phyloP scores from a whole-genome alignment of 768 basidiomycete genomes.

The Lactarius hengduanensis region DNA sequence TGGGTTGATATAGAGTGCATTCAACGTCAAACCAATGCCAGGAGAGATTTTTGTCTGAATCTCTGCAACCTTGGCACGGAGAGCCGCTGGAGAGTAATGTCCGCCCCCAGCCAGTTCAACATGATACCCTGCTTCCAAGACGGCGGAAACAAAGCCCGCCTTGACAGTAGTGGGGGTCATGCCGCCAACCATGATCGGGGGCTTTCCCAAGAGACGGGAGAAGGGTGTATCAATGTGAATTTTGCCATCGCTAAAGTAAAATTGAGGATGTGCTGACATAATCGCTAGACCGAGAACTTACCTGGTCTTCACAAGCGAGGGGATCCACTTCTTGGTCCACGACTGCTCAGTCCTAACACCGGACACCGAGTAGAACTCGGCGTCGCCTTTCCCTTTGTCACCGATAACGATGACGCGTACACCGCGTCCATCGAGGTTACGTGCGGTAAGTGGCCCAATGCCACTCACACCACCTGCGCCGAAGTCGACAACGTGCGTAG shows the following conservation, averaged over 20 bases:
- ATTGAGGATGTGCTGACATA: neutral
- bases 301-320: constrained; percentile 87
- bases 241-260: constrained; percentile 72
- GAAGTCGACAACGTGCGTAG: constrained; percentile 95
- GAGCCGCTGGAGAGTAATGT: constrained; percentile 88
- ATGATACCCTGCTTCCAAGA: constrained; percentile 92
- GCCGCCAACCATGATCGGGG: constrained; percentile 98
- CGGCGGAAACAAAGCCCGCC: constrained; percentile 90
- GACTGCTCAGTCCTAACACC: constrained; percentile 75
- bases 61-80: constrained; percentile 89
- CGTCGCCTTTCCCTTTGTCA: constrained; percentile 86
- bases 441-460: constrained; percentile 86
- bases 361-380: constrained; percentile 73
- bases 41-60: constrained; percentile 82
- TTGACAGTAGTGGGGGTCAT: constrained; percentile 99
- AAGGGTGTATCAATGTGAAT: constrained; percentile 94
- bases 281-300: constrained; percentile 34
- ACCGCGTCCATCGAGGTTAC: constrained; percentile 91
- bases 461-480: constrained; percentile 94
- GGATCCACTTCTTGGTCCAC: constrained; percentile 90
- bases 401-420: constrained; percentile 87
- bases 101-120: constrained; percentile 97
- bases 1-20: constrained; percentile 97
- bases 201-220: constrained; percentile 93
- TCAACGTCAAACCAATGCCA: constrained; percentile 91